Conservation (phyloP, 176 grass and related monocot genomes). For the Dendrocalamus sinicus region DNA sequence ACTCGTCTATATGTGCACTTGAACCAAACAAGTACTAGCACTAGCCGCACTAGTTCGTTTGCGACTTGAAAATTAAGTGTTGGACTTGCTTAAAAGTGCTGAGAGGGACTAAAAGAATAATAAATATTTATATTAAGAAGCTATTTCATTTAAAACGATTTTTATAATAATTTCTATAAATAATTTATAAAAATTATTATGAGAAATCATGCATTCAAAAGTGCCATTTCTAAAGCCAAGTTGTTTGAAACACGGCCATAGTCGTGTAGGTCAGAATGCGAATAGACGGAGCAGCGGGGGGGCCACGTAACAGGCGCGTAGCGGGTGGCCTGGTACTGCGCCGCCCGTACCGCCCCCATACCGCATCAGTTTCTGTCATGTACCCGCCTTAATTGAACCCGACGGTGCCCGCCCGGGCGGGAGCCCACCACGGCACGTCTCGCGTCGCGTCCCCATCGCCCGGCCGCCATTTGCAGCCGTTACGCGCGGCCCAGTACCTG, state of each 20-base stretch:
- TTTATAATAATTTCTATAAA: too few relatives aligned
- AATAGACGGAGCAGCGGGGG: neutral
- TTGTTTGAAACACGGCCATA: neutral
- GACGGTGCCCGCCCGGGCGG: neutral
- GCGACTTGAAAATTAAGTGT: neutral
- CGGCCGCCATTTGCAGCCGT: slow-evolving; percentile 1
- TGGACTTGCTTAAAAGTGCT: too few relatives aligned
- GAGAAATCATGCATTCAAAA: too few relatives aligned
- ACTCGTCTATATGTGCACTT: neutral
- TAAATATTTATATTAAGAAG: too few relatives aligned
- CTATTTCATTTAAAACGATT: too few relatives aligned
- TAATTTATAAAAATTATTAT: too few relatives aligned
- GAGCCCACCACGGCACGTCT: slow-evolving; percentile 38
- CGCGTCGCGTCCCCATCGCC: slow-evolving; percentile 23
- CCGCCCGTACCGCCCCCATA: neutral
- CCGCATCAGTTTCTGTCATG: neutral
- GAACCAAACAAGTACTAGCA: neutral
- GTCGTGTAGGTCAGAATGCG: slow-evolving; percentile 20
- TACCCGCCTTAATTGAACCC: neutral
- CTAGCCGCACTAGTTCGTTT: neutral
- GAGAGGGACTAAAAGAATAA: too few relatives aligned
- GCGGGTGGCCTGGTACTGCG: neutral
- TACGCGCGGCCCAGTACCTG: neutral
- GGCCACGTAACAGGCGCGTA: neutral
- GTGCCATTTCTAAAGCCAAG: too few relatives aligned